A percentile compares a stretch with the other conserved stretches of the same genome.
These are phyloP conservation scores for Neoboletus brunneissimus DNA, from an alignment of 768 basidiomycete species.

Conservation along the genomic window DNA sequence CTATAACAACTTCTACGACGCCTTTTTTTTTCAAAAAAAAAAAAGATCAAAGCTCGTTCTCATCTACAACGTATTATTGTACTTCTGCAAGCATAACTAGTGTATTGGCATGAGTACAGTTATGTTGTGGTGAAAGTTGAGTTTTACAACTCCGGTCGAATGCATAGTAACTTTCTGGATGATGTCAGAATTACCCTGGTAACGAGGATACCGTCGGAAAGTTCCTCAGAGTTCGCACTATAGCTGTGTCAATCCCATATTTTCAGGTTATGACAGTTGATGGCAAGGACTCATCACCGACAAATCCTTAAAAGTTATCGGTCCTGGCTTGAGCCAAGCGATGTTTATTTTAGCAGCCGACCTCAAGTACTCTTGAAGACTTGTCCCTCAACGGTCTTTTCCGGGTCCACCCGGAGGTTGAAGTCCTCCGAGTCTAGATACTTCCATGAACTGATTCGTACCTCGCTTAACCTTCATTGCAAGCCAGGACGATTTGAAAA, in stretches of 20 bases:
- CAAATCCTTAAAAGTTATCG: neutral
- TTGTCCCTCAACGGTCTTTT: neutral
- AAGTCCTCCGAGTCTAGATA: neutral
- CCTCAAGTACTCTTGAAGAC: neutral
- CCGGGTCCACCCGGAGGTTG: neutral
- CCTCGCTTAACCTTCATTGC: too few species aligned
- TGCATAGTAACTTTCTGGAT: neutral
- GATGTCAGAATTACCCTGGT: neutral
- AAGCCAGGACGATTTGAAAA: neutral
- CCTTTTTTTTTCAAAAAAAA: too few species aligned
- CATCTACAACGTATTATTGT: too few species aligned
- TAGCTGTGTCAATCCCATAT: neutral
- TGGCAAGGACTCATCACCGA: neutral
- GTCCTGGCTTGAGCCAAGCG: neutral
- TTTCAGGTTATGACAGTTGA: neutral
- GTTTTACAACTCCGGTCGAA: too few species aligned
- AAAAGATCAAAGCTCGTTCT: too few species aligned
- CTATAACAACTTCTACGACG: too few species aligned
- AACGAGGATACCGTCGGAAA: neutral
- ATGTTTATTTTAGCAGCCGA: neutral
- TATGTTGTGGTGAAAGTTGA: too few species aligned
- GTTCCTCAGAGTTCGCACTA: neutral
- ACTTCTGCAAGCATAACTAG: too few species aligned
- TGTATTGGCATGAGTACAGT: too few species aligned
- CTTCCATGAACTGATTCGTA: neutral